Conservation (phyloP, 306 rosid species). For the Vigna trinervia region DNA sequence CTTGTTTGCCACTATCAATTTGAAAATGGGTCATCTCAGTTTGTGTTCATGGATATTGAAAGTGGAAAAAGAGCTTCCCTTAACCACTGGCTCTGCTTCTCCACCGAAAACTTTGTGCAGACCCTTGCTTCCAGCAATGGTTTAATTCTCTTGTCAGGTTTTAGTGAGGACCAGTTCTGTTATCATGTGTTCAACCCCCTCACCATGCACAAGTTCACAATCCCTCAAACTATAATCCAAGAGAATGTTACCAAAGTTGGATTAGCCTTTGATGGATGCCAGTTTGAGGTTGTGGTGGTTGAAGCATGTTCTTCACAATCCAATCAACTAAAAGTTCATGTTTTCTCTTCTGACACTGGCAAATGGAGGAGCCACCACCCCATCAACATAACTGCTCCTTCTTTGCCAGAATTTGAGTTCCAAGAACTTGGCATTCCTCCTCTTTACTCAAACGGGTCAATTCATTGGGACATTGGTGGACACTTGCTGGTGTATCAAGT, state of each 20-base stretch:
- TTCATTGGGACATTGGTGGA: slow-evolving; percentile 55
- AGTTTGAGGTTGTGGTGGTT: slow-evolving; percentile 48
- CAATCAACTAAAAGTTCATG: slow-evolving; percentile 31
- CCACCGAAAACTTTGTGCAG: slow-evolving; percentile 47
- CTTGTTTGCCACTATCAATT: slow-evolving; percentile 52
- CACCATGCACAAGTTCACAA: slow-evolving; percentile 15
- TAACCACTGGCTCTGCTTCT: slow-evolving; percentile 41
- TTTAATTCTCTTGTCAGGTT: slow-evolving; percentile 45
- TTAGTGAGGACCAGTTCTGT: slow-evolving; percentile 32
- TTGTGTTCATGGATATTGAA: slow-evolving; percentile 33
- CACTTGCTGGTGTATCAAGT: slow-evolving; percentile 41
- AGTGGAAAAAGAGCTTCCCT: not conserved
- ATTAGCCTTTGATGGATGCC: slow-evolving; percentile 42
- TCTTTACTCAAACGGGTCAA: slow-evolving; percentile 47
- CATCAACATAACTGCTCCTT: slow-evolving; percentile 25
- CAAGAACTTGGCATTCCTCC: slow-evolving; percentile 36
- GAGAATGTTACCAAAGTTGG: slow-evolving; percentile 29
- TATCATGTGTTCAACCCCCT: slow-evolving; percentile 47
- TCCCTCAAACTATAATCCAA: slow-evolving; percentile 31
- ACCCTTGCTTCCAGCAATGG: slow-evolving; percentile 51
- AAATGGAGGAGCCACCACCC: slow-evolving; percentile 36
- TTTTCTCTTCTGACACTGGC: slow-evolving; percentile 43
- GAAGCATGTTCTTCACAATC: slow-evolving; percentile 37
- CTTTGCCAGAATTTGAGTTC: slow-evolving; percentile 45
- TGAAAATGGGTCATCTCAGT: slow-evolving; percentile 54